Base-by-base conservation (phyloP, 1,139 yeast species). In the Ogataea hybrid region DNA sequence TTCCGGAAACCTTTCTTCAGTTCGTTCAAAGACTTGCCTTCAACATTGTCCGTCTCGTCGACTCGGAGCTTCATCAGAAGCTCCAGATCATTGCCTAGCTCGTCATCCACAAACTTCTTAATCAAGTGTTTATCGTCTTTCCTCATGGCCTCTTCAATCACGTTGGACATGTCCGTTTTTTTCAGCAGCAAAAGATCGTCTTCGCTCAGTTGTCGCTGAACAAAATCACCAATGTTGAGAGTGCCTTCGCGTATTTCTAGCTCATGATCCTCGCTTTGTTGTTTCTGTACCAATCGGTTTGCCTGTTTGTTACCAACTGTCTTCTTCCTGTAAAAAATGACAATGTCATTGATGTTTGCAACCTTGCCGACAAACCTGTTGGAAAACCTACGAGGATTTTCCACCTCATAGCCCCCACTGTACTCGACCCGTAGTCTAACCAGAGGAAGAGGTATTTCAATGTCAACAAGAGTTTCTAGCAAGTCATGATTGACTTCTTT, bases 371-470 rank as follows among this genome's bases (percentile, higher is more conserved):
- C 95, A 69, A 90, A 94, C 53, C 87, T 68, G 56, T 90, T 88
- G 5, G 97, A 88, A 53, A 92, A 87, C 47, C 97, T 66, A 43
- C 95, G 72, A 0, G 96, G 87, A 56, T 92, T 90, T 55, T 90
- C 98, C 28, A 92, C 87, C 52, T 89, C 96, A 56, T 77, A 90
- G 4, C 90, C 95, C 0, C 95, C 96, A 27, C 89, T 73, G 54
- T 89, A 90, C 50, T 92, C 97, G 0, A 92, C 97, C 32, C 89
- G 70, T 18, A 94, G 62, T 36, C 98, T 68, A 5, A 92, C 70
- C 42, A 92, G 66, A 0, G 99, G 99, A 25, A 89, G 64, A 0
- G 95, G 94, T 12, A 44, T 52, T 9, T 57, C 59, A 5, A 53
- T 58, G 0, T 56, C 62, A 3, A 50, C 15, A 3, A 50, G 28